Evolutionary conservation across 192 early-diverging fungal species (phyloP), one percentile per base, ranked within the genome.

Genomic region (Mycoemilia scoparia): DNA sequence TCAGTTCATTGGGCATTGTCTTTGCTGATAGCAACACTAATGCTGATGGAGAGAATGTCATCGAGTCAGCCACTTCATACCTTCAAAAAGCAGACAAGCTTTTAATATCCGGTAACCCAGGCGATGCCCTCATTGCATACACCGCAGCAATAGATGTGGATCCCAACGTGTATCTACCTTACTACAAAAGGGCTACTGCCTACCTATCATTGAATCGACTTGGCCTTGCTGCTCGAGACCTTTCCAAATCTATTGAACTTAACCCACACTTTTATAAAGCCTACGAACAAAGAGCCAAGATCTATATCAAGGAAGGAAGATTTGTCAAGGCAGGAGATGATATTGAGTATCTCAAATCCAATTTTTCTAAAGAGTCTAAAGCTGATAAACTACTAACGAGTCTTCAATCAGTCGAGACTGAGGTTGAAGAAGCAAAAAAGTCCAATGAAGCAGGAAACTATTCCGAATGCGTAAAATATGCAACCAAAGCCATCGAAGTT

Each of bases 111-210:
- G 50, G 58, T 20, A 45, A 52, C 31, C 54, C 54, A 23, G 32
- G 21, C 21, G 50, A 39, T 5, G 66, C 56, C 12, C 39, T 66
- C 19, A 34, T 29, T 26, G 35, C 39, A 41, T 73, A 52, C 45
- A 54, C 54, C 29, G 42, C 39, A 20, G 62, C 54, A 7, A 52
- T 67, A 64, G 81, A 57, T 20, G 48, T 53, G 23, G 87, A 97
- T 39, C 79, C 84, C 7, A 54, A 65, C 29, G 79, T 85, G 66
- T 84, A 90, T 38, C 45, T 85, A 7, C 76, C 76, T n/a, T 83
- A 80, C 60, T 92, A 78, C 49, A 75, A 80, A 49, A 69, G 89
- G 29, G 92, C 88, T 0, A 74, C 80, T 9, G 77, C 79, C 5
- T 76, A 87, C 29, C 52, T 95, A 25, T 69, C 69, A 13, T 39